Evolutionary conservation across 1,139 yeast species (phyloP).

Genomic region (Diutina sp.): DNA sequence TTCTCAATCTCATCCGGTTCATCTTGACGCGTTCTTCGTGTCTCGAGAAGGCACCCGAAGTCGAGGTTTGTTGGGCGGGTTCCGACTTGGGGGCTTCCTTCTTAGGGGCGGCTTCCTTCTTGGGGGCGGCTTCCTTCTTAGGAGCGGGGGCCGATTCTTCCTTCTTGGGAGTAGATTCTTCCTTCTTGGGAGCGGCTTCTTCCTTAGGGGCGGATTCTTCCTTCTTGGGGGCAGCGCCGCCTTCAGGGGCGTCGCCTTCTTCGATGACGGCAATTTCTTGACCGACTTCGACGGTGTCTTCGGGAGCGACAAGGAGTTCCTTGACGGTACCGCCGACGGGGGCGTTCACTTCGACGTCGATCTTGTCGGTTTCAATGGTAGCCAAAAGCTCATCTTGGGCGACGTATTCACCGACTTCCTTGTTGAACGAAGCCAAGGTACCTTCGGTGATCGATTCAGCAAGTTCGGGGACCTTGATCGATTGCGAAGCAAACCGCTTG

Average conservation of each 20-base stretch:
- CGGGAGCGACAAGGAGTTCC: conserved; percentile 72
- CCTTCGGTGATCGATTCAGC: conserved; percentile 99
- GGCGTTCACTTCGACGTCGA: conserved; percentile 92
- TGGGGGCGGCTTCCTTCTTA: conserved; percentile 14
- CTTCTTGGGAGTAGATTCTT: conserved; percentile 8
- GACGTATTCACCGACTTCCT: conserved; percentile 81
- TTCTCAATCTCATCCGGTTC: conserved; percentile 99
- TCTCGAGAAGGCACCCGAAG: conserved; percentile 63
- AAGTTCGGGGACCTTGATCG: conserved; percentile 94
- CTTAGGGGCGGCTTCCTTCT: conserved; percentile 11
- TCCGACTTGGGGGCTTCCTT: conserved; percentile 6
- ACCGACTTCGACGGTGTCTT: conserved; percentile 93
- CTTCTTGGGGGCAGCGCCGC: conserved; percentile 34
- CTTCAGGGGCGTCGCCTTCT: conserved; percentile 77
- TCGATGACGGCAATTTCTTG: conserved; percentile 85
- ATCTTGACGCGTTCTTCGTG: conserved; percentile 87
- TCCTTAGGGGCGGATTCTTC: conserved; percentile 10
- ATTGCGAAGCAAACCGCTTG: conserved; percentile 27
- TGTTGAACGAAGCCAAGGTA: conserved; percentile 69
- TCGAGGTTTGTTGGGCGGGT: conserved; percentile 12
- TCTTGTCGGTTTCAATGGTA: conserved; percentile 96
- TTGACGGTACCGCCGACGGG: conserved; percentile 87
- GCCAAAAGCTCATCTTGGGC: conserved; percentile 85
- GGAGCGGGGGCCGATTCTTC: conserved; percentile 4
- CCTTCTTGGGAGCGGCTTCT: conserved; percentile 13